Evolutionary conservation across 164 flowering plant genomes (phyloP).

Genomic region (Aristolochia contorta): DNA sequence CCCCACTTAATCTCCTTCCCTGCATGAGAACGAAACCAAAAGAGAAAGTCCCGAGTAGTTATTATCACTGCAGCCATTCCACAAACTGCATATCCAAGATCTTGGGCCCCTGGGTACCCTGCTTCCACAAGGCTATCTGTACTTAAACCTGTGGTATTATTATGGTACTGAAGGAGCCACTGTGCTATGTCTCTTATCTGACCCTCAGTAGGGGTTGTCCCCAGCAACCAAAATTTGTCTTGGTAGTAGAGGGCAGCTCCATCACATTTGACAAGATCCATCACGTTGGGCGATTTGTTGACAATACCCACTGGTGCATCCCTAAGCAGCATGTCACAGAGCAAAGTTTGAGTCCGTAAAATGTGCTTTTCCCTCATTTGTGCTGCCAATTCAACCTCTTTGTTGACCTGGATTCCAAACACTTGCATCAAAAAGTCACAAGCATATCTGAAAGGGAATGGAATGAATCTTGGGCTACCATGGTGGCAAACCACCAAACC

Average conservation of each 20-base stretch:
- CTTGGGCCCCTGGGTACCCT: conserved; percentile 55
- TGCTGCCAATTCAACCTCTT: conserved; percentile 58
- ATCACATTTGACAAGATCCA: conserved; percentile 73
- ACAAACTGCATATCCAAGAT: conserved; percentile 60
- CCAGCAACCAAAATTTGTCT: conserved; percentile 49
- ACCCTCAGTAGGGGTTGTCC: conserved; percentile 57
- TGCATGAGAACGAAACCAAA: conserved; percentile 76
- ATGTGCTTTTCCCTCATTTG: conserved; percentile 67
- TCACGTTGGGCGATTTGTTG: conserved; percentile 63
- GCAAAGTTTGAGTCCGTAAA: conserved; percentile 48
- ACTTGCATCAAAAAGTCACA: conserved; percentile 75
- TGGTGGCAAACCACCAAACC: conserved; percentile 84
- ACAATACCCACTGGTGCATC: conserved; percentile 61
- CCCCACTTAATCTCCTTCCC: conserved; percentile 82
- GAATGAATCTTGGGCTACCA: conserved; percentile 53
- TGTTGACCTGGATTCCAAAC: conserved; percentile 54
- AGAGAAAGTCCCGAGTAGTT: conserved; percentile 48
- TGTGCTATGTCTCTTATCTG: conserved; percentile 44
- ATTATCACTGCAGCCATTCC: conserved; percentile 68
- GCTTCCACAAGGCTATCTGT: conserved; percentile 74
- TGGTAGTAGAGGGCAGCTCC: conserved; percentile 65
- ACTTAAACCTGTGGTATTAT: conserved; percentile 48
- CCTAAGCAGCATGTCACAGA: conserved; percentile 76
- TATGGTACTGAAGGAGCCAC: conserved; percentile 54
- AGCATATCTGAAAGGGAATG: conserved; percentile 68